Base-by-base conservation (phyloP, 2,329 filamentous ascomycete genomes). In the Aciculosporium take region DNA sequence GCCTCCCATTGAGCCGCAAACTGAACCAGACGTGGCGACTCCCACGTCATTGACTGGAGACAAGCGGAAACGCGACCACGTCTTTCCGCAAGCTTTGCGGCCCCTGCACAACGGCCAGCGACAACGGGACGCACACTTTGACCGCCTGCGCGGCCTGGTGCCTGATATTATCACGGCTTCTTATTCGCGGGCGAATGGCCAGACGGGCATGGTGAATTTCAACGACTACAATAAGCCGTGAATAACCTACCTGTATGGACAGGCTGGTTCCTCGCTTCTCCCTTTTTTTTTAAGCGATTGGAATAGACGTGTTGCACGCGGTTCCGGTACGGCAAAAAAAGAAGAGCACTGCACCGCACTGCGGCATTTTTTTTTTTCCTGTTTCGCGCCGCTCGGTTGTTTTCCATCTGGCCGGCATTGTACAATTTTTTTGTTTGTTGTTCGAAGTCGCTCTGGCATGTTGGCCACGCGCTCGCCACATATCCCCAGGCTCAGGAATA, bases 81-180 rank as follows among this genome's bases (percentile, higher is more conserved):
- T 60, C 41, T 63, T 63, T 37, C 40, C 49, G 7, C 55, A 61
- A 35, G 57, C 47, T 41, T 46, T 45, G 3, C 49, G 53, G 17
- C 52, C 59, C 2, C 52, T 64, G 5, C 56, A 57, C 50, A 63
- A 66, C 30, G 57, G 62, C 3, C 55, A 61, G 45, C 54, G 63
- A 23, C 62, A 60, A 39, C 44, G 53, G 15, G 62, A 65, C 10
- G 41, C 51, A 2, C 57, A 63, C 43, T 53, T 54, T 28, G 45
- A 49, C 17, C 46, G 46, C 18, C 45, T 48, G 24, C 52, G 51
- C 5, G 49, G 55, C 7, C 31, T 52, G 10, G 50, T 45, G 17
- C 49, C 54, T 5, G 59, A 61, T 12, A 49, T 51, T 10, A 52
- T 54, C 8, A 50, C 56, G 28, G 58, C 55, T 43, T 50, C 52